These are phyloP conservation scores for Magnolia changhungtana DNA, from an alignment of 164 flowering plant genomes.

Conservation along the genomic window DNA sequence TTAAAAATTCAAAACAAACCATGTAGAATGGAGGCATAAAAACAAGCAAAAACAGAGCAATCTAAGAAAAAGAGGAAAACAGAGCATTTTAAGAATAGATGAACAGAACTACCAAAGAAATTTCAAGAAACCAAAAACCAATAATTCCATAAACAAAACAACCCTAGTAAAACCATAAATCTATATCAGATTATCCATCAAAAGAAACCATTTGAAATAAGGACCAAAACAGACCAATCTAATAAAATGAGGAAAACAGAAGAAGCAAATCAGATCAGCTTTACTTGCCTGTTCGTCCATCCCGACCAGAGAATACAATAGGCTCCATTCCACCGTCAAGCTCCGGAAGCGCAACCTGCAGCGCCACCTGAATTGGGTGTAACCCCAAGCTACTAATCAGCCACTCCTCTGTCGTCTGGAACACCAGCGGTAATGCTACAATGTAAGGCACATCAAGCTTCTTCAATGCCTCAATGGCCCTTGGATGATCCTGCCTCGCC, in stretches of 20 bases:
- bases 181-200: neutral
- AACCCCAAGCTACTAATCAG: constrained; percentile 87
- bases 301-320: constrained; percentile 93
- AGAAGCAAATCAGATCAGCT: neutral
- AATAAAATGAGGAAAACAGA: neutral
- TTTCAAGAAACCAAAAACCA: too few species aligned
- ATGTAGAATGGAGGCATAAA: too few species aligned
- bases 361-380: constrained; percentile 98
- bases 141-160: too few species aligned
- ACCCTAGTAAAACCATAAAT: too few species aligned
- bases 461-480: constrained; percentile 86
- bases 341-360: constrained; percentile 99
- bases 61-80: neutral
- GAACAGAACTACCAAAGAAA: too few species aligned
- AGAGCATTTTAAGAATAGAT: neutral
- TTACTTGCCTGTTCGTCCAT: constrained; percentile 79
- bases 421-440: constrained; percentile 94
- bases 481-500: constrained; percentile 97
- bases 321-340: constrained; percentile 99
- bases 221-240: neutral
- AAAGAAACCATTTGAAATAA: neutral
- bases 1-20: neutral
- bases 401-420: constrained; percentile 99
- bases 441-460: constrained; percentile 96
- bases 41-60: neutral